phyloP scores from a whole-genome alignment of 2,329 filamentous ascomycete species.

The Didymella pomorum region DNA sequence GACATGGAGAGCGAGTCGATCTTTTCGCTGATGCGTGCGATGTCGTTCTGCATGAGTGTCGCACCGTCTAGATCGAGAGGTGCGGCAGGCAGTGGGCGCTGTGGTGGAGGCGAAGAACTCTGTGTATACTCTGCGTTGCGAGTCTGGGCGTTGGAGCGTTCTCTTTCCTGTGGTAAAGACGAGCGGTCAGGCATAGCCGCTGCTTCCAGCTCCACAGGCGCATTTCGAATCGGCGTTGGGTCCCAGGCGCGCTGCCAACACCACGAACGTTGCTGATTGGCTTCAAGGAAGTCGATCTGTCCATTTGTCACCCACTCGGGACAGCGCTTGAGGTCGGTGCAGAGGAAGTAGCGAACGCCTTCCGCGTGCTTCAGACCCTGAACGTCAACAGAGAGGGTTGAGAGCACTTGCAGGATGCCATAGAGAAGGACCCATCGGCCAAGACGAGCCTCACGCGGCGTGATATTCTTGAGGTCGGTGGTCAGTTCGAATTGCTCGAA shows the following conservation, averaged over 20 bases:
- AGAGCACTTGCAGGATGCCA: constrained; percentile 53
- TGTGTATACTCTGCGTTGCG: neutral
- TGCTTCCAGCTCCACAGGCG: constrained; percentile 46
- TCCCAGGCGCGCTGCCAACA: constrained; percentile 50
- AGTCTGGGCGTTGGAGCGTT: neutral
- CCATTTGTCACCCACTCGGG: constrained; percentile 49
- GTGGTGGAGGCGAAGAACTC: constrained; percentile 9
- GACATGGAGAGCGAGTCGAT: constrained; percentile 39
- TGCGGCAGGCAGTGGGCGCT: constrained; percentile 22
- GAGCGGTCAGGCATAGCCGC: neutral
- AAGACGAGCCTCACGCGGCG: constrained; percentile 53
- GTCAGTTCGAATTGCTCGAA: constrained; percentile 53
- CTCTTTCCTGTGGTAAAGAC: neutral
- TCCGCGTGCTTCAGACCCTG: constrained; percentile 49
- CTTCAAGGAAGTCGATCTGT: constrained; percentile 39
- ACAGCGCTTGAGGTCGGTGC: constrained; percentile 48
- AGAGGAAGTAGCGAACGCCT: constrained; percentile 53
- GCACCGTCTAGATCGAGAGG: constrained; percentile 30
- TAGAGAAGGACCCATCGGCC: constrained; percentile 56
- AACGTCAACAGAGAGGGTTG: constrained; percentile 53
- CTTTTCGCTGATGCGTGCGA: constrained; percentile 44
- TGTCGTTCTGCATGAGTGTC: constrained; percentile 39
- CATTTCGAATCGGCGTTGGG: constrained; percentile 28
- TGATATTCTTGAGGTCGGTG: constrained; percentile 41
- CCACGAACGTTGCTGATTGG: constrained; percentile 43